Base-by-base conservation (phyloP, 805 yeast species). In the Hanseniaspora guilliermondii region DNA sequence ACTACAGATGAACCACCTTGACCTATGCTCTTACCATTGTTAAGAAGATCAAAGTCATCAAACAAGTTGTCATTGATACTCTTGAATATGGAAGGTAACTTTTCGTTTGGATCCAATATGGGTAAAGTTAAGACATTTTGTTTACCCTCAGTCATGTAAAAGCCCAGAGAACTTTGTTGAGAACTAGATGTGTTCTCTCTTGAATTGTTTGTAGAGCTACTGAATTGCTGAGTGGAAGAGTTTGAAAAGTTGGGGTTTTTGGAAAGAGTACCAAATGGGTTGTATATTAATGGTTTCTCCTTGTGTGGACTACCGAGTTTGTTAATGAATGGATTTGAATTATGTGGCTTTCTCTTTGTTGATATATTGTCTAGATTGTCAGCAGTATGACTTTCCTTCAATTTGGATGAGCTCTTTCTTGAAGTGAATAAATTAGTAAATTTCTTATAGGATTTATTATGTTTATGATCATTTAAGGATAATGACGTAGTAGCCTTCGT, bases 1-100 rank as follows among this genome's bases (percentile, higher is more conserved):
- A 85, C 88, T 48, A 77, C 76, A 5, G 87, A 77, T 2, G 85
- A 77, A 3, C 89, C 89, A 47, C 94, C 93, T 54, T 75, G 77
- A 2, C 89, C 93, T 49, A 85, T 65, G 47, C 74, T 76, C 14
- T 45, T 48, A 24, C 70, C 70, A 48, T 69, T 71, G 25, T 69
- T 69, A 2, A 73, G 70, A 19, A 75, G 59, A 41, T 73, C 77
- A 61, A 78, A 85, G 55, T 76, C 78, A 45, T 80, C 83, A 32
- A 74, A 70, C 56, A 85, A 66, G 42, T 73, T 72, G 3, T 72
- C 67, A 53, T 72, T 71, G 0, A 67, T 65, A 62, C 81, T 79
- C 50, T 76, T 70, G 58, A 77, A 69, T 4, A 73, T 76, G 0
- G 63, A 68, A 0, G 91, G 89, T 19, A 85, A 65, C 58, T 65